A percentile compares a stretch with the other conserved stretches of the same genome.
Evolutionary conservation across 2,329 filamentous ascomycete genomes (phyloP).

Genomic region (Monilinia fructigena): DNA sequence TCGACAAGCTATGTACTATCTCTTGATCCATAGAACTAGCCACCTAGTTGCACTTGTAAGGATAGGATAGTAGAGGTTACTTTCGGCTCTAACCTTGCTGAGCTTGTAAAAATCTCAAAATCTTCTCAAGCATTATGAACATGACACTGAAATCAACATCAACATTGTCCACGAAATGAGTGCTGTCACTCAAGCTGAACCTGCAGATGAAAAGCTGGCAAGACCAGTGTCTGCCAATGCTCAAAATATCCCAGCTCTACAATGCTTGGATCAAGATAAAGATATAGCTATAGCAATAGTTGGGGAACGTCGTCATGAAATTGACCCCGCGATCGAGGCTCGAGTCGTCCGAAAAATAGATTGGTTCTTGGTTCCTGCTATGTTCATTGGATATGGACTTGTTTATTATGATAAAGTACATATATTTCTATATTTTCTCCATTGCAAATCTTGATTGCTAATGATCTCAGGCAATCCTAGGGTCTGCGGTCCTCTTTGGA

Average conservation of each 20-base stretch:
- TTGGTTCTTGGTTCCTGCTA: constrained; percentile 64
- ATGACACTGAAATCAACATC: background rate
- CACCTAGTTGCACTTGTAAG: background rate
- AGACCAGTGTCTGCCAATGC: background rate
- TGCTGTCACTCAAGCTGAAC: too few relatives aligned
- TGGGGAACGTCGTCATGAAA: constrained; percentile 32
- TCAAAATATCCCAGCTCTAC: background rate
- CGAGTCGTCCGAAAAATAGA: constrained; percentile 66
- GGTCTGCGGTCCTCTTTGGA: constrained; percentile 70
- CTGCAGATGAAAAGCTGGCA: background rate
- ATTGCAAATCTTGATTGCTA: background rate
- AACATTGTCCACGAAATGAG: background rate
- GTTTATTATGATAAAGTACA: constrained; percentile 68
- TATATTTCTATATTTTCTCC: constrained; percentile 15
- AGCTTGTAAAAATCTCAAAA: background rate
- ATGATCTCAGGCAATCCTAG: constrained; percentile 61
- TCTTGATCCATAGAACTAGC: background rate
- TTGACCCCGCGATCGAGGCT: constrained; percentile 53
- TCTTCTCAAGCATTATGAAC: background rate
- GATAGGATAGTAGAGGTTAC: background rate
- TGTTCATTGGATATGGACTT: constrained; percentile 63
- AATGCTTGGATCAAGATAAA: constrained; percentile 26
- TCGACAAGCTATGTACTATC: background rate
- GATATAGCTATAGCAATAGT: constrained; percentile 36
- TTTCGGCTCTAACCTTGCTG: background rate